phyloP scores from a whole-genome alignment of 257 asterid species.

The Solanum verrucosum region DNA sequence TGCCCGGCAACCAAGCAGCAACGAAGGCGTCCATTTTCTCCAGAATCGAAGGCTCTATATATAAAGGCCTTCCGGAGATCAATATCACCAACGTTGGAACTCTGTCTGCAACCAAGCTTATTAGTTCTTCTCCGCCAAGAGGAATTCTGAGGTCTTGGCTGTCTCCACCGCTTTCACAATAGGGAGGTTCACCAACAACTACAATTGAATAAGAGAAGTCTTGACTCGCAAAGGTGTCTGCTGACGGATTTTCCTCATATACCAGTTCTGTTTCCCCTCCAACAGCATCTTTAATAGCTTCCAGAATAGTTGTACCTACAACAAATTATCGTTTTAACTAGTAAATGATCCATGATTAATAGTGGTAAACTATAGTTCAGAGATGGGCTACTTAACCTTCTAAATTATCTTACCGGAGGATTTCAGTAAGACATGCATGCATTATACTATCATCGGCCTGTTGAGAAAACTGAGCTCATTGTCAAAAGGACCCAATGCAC shows the following conservation, averaged over 20 bases:
- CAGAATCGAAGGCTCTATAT: conserved; percentile 42
- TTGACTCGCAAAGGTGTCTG: conserved; percentile 42
- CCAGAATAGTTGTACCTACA: conserved; percentile 77
- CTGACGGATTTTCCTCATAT: conserved; percentile 52
- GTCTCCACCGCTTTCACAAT: conserved; percentile 74
- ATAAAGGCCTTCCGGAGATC: conserved; percentile 74
- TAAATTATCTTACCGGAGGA: background rate
- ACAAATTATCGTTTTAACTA: background rate
- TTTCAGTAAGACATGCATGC: background rate
- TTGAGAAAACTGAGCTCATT: background rate
- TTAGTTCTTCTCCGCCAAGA: conserved; percentile 50
- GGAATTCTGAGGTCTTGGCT: conserved; percentile 54
- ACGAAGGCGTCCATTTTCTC: conserved; percentile 52
- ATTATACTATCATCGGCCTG: background rate
- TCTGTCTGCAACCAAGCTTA: conserved; percentile 45
- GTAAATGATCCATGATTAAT: background rate
- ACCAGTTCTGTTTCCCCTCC: conserved; percentile 48
- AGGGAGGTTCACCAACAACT: conserved; percentile 76
- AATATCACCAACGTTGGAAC: conserved; percentile 66
- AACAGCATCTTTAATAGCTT: conserved; percentile 57
- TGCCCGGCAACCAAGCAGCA: conserved; percentile 88
- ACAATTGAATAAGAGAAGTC: conserved; percentile 59
- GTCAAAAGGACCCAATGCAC: background rate
- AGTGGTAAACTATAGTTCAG: background rate
- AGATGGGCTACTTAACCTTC: background rate